Evolutionary conservation across 768 basidiomycete species (phyloP).

Genomic region (Pilatotrama ljubarskyi): DNA sequence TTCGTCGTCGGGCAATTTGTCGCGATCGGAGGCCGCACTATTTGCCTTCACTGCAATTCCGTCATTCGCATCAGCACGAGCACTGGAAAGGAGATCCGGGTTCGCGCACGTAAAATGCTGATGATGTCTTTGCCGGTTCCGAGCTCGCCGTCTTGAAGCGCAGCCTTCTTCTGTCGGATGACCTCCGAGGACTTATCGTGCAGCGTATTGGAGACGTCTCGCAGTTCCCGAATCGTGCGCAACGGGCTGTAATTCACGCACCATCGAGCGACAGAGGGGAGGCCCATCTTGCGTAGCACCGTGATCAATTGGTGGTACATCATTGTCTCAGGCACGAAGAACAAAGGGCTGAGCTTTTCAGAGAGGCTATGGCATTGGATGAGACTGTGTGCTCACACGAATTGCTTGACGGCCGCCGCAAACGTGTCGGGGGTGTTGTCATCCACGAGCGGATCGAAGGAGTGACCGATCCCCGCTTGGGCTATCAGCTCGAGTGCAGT

Average conservation of each 20-base stretch:
- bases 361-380: no score
- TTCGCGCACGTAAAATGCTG: conserved; percentile 40
- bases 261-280: conserved; percentile 41
- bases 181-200: conserved; percentile 42
- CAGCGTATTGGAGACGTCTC: conserved; percentile 47
- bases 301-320: conserved; percentile 35
- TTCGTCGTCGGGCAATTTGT: conserved; percentile 33
- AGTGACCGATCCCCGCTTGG: neutral
- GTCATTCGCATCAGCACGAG: neutral
- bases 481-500: neutral
- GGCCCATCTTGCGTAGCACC: conserved; percentile 16
- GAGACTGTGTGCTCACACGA: conserved; percentile 26
- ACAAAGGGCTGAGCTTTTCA: neutral
- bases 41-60: conserved; percentile 40
- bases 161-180: conserved; percentile 38
- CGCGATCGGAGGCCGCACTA: conserved; percentile 28
- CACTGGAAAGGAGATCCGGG: conserved; percentile 7
- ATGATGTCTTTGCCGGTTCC: conserved; percentile 44
- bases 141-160: conserved; percentile 25
- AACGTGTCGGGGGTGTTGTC: neutral
- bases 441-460: neutral
- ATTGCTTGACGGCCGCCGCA: neutral
- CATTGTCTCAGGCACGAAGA: conserved; percentile 22
- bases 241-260: conserved; percentile 39
- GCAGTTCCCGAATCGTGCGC: conserved; percentile 40